Evolutionary conservation across 345 rosid genomes (phyloP), one percentile per base, ranked within the genome.

Genomic region (Pistacia atlantica): DNA sequence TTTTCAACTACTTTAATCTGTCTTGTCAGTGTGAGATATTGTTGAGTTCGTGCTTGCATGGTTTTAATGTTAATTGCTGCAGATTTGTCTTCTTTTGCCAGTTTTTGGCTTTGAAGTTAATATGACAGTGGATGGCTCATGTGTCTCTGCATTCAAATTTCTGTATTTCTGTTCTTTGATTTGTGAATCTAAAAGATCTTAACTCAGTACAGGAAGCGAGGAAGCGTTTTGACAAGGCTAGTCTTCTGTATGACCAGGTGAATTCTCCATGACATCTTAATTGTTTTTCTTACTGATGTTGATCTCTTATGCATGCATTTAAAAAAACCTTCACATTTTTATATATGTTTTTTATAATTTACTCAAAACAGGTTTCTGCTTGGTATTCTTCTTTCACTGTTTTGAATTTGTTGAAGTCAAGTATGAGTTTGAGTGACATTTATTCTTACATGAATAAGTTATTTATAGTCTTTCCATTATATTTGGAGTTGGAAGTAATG

Each of bases 181-280:
- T 65, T 64, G 20, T 61, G 11, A 46, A 68, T 28, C 78, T 86
- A 81, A 82, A 74, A 71, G 71, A 77, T 78, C 25, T 68, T 74
- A 65, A 74, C 78, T 85, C 82, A 64, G 67, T 79, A 84, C 90
- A 97, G 98, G 99, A 97, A 92, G 98, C 96, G 42, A 89, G 97
- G 77, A 97, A 91, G 83, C 89, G 89, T 52, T 97, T 97, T 87
- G 99, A 97, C 87, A 97, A 94, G 89, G 94, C 98, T 77, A 87
- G 96, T 79, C 90, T 97, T 78, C 80, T 88, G 48, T 97, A 97
- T 73, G 98, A 97, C 71, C 99, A 97, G 99, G 99, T 94, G 63
- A 70, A 60, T 75, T 45, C 59, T 68, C 54, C 58, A 31, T 66
- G 25, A 67, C 55, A 28, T 67, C 59, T 54, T 72, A 35, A 78